Evolutionary conservation across 2,329 filamentous ascomycete genomes (phyloP).

Genomic region (Cladosporium sp.): DNA sequence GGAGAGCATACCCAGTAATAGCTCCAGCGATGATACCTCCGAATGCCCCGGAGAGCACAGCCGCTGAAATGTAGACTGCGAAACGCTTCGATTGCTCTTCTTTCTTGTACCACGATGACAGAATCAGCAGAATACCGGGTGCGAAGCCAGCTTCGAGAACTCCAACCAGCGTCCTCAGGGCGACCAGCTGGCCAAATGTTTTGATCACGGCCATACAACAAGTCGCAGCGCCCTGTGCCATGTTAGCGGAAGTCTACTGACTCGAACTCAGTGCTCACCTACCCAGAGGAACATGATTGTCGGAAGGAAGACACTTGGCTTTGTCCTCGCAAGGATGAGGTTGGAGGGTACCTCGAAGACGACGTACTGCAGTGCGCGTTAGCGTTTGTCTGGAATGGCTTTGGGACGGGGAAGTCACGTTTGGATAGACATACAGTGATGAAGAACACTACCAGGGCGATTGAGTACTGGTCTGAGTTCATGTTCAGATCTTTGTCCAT

Average conservation of each 20-base stretch:
- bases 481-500: conserved; percentile 47
- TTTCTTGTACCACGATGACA: conserved; percentile 58
- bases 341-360: conserved; percentile 53
- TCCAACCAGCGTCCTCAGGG: conserved; percentile 53
- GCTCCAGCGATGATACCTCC: conserved; percentile 39
- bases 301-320: conserved; percentile 49
- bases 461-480: conserved; percentile 48
- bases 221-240: conserved; percentile 10
- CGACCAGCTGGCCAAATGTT: conserved; percentile 46
- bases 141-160: conserved; percentile 54
- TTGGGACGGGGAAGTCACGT: background rate
- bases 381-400: background rate
- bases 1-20: conserved; percentile 21
- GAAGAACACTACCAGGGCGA: conserved; percentile 51
- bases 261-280: background rate
- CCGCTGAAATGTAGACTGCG: conserved; percentile 55
- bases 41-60: conserved; percentile 53
- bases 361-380: conserved; percentile 38
- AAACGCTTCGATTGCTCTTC: conserved; percentile 56
- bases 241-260: background rate
- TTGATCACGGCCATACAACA: conserved; percentile 50
- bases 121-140: conserved; percentile 51
- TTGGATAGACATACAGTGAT: background rate
- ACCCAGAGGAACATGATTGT: conserved; percentile 53
- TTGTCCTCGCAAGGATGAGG: conserved; percentile 48